Percentiles rank a stretch among this genome's conserved stretches.
These are phyloP conservation scores for Cystobasidium slooffiae DNA, from an alignment of 1,284 basidiomycete genomes.

Conservation along the genomic window DNA sequence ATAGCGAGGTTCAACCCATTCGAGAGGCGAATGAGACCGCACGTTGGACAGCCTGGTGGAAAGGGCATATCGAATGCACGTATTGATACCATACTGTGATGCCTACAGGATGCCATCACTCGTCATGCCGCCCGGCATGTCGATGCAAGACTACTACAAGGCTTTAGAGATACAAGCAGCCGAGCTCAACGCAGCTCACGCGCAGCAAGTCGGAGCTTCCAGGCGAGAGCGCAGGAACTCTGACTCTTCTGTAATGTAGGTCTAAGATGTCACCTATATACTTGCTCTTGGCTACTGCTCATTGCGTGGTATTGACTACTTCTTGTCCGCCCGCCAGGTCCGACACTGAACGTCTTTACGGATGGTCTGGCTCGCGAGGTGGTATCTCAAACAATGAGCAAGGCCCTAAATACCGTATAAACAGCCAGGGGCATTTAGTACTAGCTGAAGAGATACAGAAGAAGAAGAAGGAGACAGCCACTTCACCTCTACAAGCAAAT, in stretches of 20 bases:
- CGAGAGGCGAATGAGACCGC: background rate
- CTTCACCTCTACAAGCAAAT: constrained; percentile 1
- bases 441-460: constrained; percentile 27
- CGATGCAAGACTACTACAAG: constrained; percentile 43
- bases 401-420: constrained; percentile 25
- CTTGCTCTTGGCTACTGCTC: background rate
- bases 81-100: no score
- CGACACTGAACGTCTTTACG: constrained; percentile 39
- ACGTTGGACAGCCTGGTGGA: background rate
- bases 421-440: constrained; percentile 35
- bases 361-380: constrained; percentile 41
- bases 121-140: constrained; percentile 36
- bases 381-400: constrained; percentile 33
- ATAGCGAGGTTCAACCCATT: background rate
- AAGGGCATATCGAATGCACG: no score
- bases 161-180: constrained; percentile 17
- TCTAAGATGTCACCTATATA: background rate
- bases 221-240: constrained; percentile 31
- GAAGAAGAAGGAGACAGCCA: background rate
- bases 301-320: constrained; percentile 1
- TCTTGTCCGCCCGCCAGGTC: constrained; percentile 16
- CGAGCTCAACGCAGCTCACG: constrained; percentile 21
- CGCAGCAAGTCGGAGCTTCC: constrained; percentile 6
- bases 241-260: constrained; percentile 36
- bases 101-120: constrained; percentile 38